Percentiles rank a stretch among this genome's conserved stretches.
Conservation (phyloP, 2,329 filamentous ascomycete genomes). For the Nothophaeocryptopus gaeumannii region DNA sequence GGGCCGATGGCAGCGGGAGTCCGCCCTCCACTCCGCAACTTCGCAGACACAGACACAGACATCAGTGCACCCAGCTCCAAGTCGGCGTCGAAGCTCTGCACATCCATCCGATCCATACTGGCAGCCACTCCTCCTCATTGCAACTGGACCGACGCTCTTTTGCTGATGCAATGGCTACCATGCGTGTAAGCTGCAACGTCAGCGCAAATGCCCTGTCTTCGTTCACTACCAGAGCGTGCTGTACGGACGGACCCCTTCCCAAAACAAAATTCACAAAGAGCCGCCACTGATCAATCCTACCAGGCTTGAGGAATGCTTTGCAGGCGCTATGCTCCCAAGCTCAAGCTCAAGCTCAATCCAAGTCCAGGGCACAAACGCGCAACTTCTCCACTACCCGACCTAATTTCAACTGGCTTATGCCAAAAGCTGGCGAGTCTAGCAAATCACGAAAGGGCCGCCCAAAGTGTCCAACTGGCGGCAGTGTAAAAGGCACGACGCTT, state of each 20-base stretch:
- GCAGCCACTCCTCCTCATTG: background rate
- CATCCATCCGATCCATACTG: no score
- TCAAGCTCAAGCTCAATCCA: slow-evolving; percentile 8
- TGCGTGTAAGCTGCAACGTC: slow-evolving; percentile 5
- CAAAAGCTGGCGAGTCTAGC: slow-evolving; percentile 73
- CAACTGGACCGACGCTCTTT: no score
- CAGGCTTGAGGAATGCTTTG: slow-evolving; percentile 39
- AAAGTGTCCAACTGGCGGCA: slow-evolving; percentile 85
- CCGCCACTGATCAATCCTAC: slow-evolving; percentile 14
- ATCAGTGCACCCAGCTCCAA: no score
- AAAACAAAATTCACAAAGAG: background rate
- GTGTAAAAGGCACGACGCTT: slow-evolving; percentile 86
- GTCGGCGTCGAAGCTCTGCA: no score
- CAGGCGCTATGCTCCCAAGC: slow-evolving; percentile 25
- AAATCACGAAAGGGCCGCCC: slow-evolving; percentile 87
- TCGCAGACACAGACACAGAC: no score
- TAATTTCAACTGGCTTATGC: slow-evolving; percentile 72
- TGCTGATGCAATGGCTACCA: background rate
- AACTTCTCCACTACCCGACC: slow-evolving; percentile 29
- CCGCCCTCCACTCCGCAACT: no score
- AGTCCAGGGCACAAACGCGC: slow-evolving; percentile 14
- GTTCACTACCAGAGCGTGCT: slow-evolving; percentile 30
- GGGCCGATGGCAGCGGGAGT: no score
- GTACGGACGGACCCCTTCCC: slow-evolving; percentile 18
- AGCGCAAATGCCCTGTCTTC: slow-evolving; percentile 27